Percentiles rank a stretch among this genome's conserved stretches.
Conservation (phyloP, 1,284 basidiomycete genomes). For the Rugosomyces carneus region DNA sequence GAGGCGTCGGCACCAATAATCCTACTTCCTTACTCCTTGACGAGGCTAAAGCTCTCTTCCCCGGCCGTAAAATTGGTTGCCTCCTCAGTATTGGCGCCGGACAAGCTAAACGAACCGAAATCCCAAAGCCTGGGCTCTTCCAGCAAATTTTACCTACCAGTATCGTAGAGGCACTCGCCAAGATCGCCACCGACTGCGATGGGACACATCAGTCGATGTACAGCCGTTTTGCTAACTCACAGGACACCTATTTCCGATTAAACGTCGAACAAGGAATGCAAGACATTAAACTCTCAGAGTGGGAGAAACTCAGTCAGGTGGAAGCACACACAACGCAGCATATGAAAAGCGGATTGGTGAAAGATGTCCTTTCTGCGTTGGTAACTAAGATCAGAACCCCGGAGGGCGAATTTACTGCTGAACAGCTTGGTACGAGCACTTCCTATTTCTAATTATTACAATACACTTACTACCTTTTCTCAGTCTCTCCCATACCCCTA, state of each 20-base stretch:
- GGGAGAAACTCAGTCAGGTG: background rate
- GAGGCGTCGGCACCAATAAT: background rate
- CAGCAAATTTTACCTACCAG: background rate
- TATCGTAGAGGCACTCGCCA: background rate
- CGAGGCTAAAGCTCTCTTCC: slow-evolving; percentile 1
- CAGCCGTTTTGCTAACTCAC: background rate
- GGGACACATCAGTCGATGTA: background rate
- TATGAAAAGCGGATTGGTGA: background rate
- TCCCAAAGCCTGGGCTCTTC: background rate
- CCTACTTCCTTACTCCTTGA: background rate
- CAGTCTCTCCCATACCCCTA: too few species aligned
- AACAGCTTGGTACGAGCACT: background rate
- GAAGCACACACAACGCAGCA: background rate
- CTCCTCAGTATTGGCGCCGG: slow-evolving; percentile 4
- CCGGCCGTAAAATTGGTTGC: background rate
- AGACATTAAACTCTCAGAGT: background rate
- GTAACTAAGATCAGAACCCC: background rate
- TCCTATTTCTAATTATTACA: background rate
- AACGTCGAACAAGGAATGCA: background rate
- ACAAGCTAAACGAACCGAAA: background rate
- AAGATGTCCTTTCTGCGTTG: background rate
- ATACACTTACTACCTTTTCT: too few species aligned
- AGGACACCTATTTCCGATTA: background rate
- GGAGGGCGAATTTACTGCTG: background rate
- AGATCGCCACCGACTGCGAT: slow-evolving; percentile 1